Evolutionary conservation across 768 basidiomycete genomes (phyloP), one percentile per base, ranked within the genome.

Genomic region (Ramaria rubella): DNA sequence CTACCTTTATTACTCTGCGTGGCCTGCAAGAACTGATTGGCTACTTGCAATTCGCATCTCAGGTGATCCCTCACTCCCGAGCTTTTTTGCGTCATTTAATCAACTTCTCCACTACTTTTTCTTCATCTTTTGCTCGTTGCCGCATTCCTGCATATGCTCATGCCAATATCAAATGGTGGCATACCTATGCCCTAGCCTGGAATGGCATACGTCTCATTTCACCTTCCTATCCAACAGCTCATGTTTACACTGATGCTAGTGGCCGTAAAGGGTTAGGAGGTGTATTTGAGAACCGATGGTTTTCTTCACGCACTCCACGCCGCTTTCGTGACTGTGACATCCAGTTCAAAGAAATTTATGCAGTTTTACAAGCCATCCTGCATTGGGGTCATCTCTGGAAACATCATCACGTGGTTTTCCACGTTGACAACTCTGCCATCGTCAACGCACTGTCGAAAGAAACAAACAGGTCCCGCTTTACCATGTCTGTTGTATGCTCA

Each of bases 91-190:
- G 66, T 3, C 55, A 62, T 8, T 55, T 73, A 17, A 60, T 64
- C 48, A 58, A 70, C 27, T 73, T 73, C 58, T 64, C 65, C 0
- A 43, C 58, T 3, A 63, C 59, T 5, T 72, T 71, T 57, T 29
- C 51, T 0, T 62, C 68, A 1, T 44, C 64, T 0, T 65, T 61
- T 49, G 8, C 60, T 1, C 44, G 36, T 19, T 65, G 62, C 7
- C 61, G 61, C 31, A 62, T 74, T n/a, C 65, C 71, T 3, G 44
- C 52, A 0, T 52, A 57, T 5, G 65, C 59, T 0, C 58, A 42
- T 1, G 33, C 56, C 4, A 66, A 74, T 59, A 42, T 75, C 0
- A 43, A 36, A 14, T 75, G 72, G 73, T 75, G 72, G 70, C 8
- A 23, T 0, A 50, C 44, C 7, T 65, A 67, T 48, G 48, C 60